These are phyloP conservation scores for Usnea hakonensis DNA, from an alignment of 495 filamentous ascomycete genomes.

Conservation along the genomic window DNA sequence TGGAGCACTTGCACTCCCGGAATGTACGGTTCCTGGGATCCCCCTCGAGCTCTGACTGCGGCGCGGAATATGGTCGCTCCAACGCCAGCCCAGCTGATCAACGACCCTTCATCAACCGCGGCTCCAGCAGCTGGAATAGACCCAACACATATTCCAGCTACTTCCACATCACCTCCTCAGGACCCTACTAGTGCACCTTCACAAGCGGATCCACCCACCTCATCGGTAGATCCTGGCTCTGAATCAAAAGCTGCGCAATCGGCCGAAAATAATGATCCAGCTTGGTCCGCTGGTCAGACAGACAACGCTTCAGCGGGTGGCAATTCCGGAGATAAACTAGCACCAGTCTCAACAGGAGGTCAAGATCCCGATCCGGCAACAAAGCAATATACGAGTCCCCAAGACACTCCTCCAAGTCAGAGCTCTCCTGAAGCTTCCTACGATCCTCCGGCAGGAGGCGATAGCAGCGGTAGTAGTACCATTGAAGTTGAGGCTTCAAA, in stretches of 20 bases:
- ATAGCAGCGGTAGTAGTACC: not conserved
- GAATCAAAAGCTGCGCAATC: not conserved
- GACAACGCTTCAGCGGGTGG: not conserved
- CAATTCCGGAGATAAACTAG: not conserved
- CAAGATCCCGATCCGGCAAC: not conserved
- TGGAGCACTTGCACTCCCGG: not conserved
- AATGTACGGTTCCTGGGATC: not conserved
- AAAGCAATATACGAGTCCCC: not conserved
- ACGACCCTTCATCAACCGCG: not conserved
- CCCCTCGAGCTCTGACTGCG: not conserved
- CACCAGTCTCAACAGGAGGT: not conserved
- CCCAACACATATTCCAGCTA: not conserved
- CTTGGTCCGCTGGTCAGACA: not conserved
- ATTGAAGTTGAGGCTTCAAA: not conserved
- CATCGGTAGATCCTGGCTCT: not conserved
- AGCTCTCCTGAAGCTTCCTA: not conserved
- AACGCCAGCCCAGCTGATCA: not conserved
- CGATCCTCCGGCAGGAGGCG: not conserved
- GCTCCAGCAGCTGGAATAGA: not conserved
- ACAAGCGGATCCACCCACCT: not conserved
- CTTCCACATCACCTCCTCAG: not conserved
- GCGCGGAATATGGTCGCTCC: not conserved
- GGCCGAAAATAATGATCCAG: not conserved
- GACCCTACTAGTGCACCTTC: not conserved
- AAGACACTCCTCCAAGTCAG: not conserved